phyloP scores from a whole-genome alignment of 768 basidiomycete species.

The Lentinus brumalis region DNA sequence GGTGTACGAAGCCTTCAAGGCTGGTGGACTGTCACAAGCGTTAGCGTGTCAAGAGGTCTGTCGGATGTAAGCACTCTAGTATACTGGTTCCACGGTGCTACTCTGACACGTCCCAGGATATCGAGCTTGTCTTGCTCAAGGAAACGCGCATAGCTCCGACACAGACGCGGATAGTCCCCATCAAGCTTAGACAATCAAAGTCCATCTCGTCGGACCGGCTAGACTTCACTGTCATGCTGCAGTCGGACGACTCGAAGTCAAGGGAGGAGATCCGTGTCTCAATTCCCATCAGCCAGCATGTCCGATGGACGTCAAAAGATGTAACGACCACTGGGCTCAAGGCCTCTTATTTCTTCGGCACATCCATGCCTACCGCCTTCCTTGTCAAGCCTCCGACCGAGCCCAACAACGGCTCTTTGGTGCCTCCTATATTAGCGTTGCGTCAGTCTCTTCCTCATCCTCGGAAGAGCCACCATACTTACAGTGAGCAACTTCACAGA shows the following conservation, averaged over 20 bases:
- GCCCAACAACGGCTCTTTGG: slow-evolving; percentile 30
- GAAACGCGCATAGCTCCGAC: slow-evolving; percentile 53
- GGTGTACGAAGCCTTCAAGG: slow-evolving; percentile 54
- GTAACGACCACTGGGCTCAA: slow-evolving; percentile 41
- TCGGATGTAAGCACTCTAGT: slow-evolving; percentile 17
- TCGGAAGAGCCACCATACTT: neutral
- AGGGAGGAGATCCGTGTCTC: slow-evolving; percentile 33
- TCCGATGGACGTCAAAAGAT: slow-evolving; percentile 40
- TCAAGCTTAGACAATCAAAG: slow-evolving; percentile 46
- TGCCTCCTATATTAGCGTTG: slow-evolving; percentile 61
- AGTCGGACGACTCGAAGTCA: slow-evolving; percentile 17
- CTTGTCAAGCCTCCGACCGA: slow-evolving; percentile 55
- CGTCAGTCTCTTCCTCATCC: slow-evolving; percentile 46
- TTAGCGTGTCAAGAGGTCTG: slow-evolving; percentile 21
- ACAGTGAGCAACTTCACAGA: slow-evolving; percentile 46
- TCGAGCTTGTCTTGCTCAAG: slow-evolving; percentile 22
- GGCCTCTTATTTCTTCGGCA: slow-evolving; percentile 60
- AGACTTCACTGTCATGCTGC: slow-evolving; percentile 40
- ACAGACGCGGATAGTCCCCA: slow-evolving; percentile 63
- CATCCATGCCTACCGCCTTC: slow-evolving; percentile 59
- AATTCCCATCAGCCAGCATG: slow-evolving; percentile 49
- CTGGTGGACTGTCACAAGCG: slow-evolving; percentile 55
- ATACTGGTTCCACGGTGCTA: neutral
- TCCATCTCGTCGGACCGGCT: slow-evolving; percentile 41
- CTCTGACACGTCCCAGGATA: neutral